Conservation (phyloP, 2,329 filamentous ascomycete species). For the Penicillium decumbens region DNA sequence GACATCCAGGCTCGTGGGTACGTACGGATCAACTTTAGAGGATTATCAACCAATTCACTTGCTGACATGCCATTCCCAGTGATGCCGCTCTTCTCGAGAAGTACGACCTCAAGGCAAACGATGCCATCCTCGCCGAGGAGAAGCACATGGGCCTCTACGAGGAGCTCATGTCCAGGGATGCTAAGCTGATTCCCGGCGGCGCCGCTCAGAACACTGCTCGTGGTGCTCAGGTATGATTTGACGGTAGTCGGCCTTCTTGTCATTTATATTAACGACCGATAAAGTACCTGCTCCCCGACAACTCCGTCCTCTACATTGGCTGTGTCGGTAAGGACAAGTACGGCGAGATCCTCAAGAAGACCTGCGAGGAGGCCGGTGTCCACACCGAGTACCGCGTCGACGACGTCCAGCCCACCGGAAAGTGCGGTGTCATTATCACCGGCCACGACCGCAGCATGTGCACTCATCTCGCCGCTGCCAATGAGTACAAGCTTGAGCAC, state of each 20-base stretch:
- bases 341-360: conserved; percentile 78
- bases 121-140: conserved; percentile 92
- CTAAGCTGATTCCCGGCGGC: conserved; percentile 91
- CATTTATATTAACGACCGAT: conserved; percentile 8
- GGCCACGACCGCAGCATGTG: conserved; percentile 92
- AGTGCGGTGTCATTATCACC: conserved; percentile 94
- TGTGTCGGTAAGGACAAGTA: conserved; percentile 96
- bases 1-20: conserved; percentile 83
- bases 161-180: conserved; percentile 85
- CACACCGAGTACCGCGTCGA: conserved; percentile 94
- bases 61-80: conserved; percentile 44
- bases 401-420: conserved; percentile 75
- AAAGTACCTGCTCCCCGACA: conserved; percentile 80
- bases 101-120: conserved; percentile 91
- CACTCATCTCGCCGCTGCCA: conserved; percentile 92
- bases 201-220: conserved; percentile 97
- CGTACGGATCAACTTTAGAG: conserved; percentile 37
- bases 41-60: conserved; percentile 3
- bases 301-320: conserved; percentile 90
- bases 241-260: background rate
- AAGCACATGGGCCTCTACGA: conserved; percentile 89
- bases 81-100: conserved; percentile 81
- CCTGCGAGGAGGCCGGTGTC: conserved; percentile 81
- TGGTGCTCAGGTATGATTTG: conserved; percentile 65
- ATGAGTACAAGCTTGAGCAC: conserved; percentile 94